Percentiles rank a stretch among this genome's conserved stretches.
Conservation (phyloP, 306 rosid species). For the Medicago lupulina region DNA sequence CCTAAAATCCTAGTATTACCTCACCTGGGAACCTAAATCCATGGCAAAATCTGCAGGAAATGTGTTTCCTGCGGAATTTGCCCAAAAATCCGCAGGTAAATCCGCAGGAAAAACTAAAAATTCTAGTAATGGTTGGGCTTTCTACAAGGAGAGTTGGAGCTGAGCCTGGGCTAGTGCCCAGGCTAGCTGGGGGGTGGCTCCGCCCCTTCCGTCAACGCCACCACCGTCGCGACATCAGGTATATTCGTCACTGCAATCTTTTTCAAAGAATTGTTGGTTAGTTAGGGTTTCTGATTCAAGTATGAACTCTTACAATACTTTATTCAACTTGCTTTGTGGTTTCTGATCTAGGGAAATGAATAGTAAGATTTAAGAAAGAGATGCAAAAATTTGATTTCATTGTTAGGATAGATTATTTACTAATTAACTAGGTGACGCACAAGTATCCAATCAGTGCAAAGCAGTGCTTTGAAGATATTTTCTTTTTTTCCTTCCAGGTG, state of each 20-base stretch:
- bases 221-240: not conserved
- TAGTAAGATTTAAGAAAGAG: not conserved
- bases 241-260: not conserved
- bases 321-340: not conserved
- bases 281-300: slow-evolving; percentile 3
- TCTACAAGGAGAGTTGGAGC: too few relatives aligned
- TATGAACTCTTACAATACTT: too few relatives aligned
- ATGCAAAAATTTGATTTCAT: not conserved
- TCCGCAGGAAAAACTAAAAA: too few relatives aligned
- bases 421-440: not conserved
- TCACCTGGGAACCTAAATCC: too few relatives aligned
- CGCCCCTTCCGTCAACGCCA: too few relatives aligned
- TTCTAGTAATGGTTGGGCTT: too few relatives aligned
- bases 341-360: not conserved
- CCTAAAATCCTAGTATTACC: too few relatives aligned
- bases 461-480: not conserved
- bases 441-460: not conserved
- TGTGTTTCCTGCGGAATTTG: too few relatives aligned
- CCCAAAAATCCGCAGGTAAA: too few relatives aligned
- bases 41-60: too few relatives aligned
- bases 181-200: too few relatives aligned
- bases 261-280: not conserved
- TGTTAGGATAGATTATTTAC: not conserved
- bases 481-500: not conserved
- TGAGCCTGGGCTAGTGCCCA: too few relatives aligned